Base-by-base conservation (phyloP, 345 rosid genomes). In the Hibiscus mutabilis region DNA sequence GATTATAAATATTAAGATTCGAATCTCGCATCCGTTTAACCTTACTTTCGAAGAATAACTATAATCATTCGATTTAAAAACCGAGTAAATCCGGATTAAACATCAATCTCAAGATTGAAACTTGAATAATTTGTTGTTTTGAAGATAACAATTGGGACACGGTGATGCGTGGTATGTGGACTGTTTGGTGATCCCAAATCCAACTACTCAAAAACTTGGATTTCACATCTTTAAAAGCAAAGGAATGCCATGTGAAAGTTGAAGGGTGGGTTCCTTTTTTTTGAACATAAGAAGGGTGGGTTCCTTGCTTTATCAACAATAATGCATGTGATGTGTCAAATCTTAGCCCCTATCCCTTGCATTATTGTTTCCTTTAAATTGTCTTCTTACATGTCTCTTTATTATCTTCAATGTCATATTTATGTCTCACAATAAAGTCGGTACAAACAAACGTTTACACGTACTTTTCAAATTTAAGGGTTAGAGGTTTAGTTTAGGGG, bases 291-390 rank as follows among this genome's bases (percentile, higher is more conserved):
- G 66, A 58, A 40, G 72, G 56, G 67, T 81, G 79, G 81, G 58
- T 61, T 55, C 59, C 78, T 70, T 75, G 46, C 69, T 74, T 76
- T 72, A 65, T 52, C 53, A 74, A 66, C 69, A 77, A 82, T 85
- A 76, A 79, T 83, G 75, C 84, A 71, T 69, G 69, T 69, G 65
- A 29, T 65, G 76, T 79, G 80, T 81, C 84, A 31, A 80, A 52
- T 78, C 77, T 72, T 61, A 40, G 64, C 59, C 76, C 44, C 61
- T 74, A 22, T 6, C 60, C 59, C 15, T 22, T 56, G 29, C 66
- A 29, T 65, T 74, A 7, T 4, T 18, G 24, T 1, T 65, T 57
- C 57, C 16, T 57, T 57, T 14, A 47, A 47, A 49, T 77, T 59
- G 53, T 16, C 19, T 42, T 76, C 64, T 37, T 77, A 66, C 21